Conservation (phyloP, 2,329 filamentous ascomycete genomes). For the Raffaelea albimanens region DNA sequence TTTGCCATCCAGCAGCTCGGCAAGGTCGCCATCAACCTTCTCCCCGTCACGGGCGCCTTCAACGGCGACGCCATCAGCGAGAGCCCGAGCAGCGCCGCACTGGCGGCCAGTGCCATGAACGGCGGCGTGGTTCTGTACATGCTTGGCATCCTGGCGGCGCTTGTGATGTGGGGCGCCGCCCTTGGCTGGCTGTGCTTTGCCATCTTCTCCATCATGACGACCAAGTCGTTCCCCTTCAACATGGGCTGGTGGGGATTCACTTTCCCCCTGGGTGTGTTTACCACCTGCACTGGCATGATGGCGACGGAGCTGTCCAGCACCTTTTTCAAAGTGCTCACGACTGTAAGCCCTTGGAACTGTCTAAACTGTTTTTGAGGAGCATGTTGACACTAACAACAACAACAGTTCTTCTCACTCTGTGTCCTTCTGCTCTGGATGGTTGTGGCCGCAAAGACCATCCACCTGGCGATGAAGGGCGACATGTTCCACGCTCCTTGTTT, state of each 20-base stretch:
- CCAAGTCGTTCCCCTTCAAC: constrained; percentile 26
- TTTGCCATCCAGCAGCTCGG: constrained; percentile 38
- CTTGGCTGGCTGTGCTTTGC: constrained; percentile 25
- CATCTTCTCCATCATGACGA: constrained; percentile 18
- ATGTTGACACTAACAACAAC: no score
- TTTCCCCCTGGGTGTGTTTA: constrained; percentile 27
- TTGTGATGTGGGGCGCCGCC: constrained; percentile 25
- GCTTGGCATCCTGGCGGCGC: constrained; percentile 30
- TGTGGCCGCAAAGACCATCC: constrained; percentile 28
- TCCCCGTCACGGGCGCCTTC: constrained; percentile 28
- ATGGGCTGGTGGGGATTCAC: constrained; percentile 30
- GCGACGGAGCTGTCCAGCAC: constrained; percentile 30
- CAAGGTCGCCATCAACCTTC: constrained; percentile 24
- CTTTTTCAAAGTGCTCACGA: constrained; percentile 30
- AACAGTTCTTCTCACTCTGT: constrained; percentile 28
- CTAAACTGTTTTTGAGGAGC: no score
- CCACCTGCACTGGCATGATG: constrained; percentile 29
- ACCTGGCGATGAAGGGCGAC: constrained; percentile 27
- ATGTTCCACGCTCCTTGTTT: constrained; percentile 37
- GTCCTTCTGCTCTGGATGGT: constrained; percentile 33
- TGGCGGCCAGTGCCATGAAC: constrained; percentile 23
- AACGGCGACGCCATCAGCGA: constrained; percentile 6
- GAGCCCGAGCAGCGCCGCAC: constrained; percentile 20
- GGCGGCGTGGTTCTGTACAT: constrained; percentile 47
- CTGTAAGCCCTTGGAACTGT: constrained; percentile 10